Evolutionary conservation across 1,139 yeast species (phyloP).

Genomic region (Sugiyamaella paludigena): DNA sequence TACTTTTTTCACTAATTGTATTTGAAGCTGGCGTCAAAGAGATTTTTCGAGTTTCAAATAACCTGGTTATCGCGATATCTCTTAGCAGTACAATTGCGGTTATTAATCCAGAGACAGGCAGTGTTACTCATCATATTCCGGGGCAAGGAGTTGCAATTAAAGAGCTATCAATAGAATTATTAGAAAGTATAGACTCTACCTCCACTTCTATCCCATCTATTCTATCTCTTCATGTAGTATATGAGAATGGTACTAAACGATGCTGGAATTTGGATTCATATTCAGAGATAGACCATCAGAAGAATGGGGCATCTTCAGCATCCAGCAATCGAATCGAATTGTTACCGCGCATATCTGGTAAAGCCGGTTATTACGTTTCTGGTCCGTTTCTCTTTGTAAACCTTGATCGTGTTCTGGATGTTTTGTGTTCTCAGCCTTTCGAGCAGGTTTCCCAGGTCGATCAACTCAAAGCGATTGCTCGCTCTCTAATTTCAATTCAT

Average conservation of each 20-base stretch:
- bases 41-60: slow-evolving; percentile 15
- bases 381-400: neutral
- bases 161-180: slow-evolving; percentile 4
- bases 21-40: slow-evolving; percentile 24
- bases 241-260: slow-evolving; percentile 20
- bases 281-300: slow-evolving; percentile 14
- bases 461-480: slow-evolving; percentile 6
- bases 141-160: slow-evolving; percentile 24
- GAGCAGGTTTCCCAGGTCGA: neutral
- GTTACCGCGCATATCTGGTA: too few species aligned
- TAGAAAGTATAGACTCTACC: neutral
- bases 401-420: slow-evolving; percentile 1
- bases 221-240: slow-evolving; percentile 12
- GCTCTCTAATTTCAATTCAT: slow-evolving; percentile 5
- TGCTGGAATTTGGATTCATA: slow-evolving; percentile 23
- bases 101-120: slow-evolving; percentile 19
- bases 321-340: too few species aligned
- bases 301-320: neutral
- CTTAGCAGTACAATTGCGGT: slow-evolving; percentile 23
- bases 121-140: slow-evolving; percentile 20
- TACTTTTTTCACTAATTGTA: slow-evolving; percentile 12
- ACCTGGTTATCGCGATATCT: slow-evolving; percentile 21
- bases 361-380: too few species aligned
- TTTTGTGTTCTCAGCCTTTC: too few species aligned
- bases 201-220: neutral